Conservation (phyloP, 2,329 filamentous ascomycete genomes). For the Pseudocercospora macadamiae region DNA sequence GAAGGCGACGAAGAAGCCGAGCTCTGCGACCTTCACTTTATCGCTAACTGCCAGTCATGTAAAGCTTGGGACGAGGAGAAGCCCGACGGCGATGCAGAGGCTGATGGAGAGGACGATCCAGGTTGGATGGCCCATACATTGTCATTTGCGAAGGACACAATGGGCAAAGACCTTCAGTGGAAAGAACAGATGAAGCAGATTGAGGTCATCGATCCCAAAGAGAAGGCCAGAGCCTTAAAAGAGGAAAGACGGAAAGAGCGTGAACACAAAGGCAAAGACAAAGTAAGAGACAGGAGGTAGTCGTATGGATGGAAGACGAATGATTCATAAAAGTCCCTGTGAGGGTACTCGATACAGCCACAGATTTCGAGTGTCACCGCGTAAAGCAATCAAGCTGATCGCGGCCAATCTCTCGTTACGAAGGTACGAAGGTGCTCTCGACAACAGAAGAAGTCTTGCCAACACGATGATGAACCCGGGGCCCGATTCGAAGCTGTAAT, state of each 20-base stretch:
- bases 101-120: conserved; percentile 55
- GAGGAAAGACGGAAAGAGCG: conserved; percentile 29
- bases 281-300: conserved; percentile 18
- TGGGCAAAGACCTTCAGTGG: conserved; percentile 90
- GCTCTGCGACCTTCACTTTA: conserved; percentile 93
- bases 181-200: conserved; percentile 84
- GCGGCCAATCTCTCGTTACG: too few relatives aligned
- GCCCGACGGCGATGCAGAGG: conserved; percentile 57
- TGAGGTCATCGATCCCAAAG: conserved; percentile 77
- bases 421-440: too few relatives aligned
- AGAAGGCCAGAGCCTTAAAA: conserved; percentile 35
- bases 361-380: too few relatives aligned
- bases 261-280: conserved; percentile 26
- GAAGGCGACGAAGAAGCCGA: conserved; percentile 68
- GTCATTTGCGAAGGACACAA: conserved; percentile 82
- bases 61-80: conserved; percentile 76
- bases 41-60: conserved; percentile 92
- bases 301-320: too few relatives aligned
- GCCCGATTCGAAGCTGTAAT: neutral
- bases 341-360: too few relatives aligned
- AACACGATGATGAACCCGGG: neutral
- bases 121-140: conserved; percentile 87
- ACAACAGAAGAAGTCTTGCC: neutral
- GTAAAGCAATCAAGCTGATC: too few relatives aligned
- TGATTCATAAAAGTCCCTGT: too few relatives aligned